These are phyloP conservation scores for Cryptococcus deneoformans DNA, from an alignment of 1,284 basidiomycete species.

Conservation along the genomic window DNA sequence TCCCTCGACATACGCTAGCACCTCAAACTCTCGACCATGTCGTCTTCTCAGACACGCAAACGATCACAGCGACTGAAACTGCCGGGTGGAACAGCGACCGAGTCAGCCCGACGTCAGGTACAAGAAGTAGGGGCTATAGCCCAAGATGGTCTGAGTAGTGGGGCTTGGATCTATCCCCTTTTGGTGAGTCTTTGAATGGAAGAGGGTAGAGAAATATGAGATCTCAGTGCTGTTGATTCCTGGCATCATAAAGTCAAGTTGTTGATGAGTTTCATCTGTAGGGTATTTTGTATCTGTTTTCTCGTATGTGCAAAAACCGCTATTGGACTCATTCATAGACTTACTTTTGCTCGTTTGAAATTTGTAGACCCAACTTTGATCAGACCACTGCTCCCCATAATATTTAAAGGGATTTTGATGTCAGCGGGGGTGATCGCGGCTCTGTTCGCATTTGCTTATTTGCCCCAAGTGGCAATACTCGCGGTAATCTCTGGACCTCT, in stretches of 20 bases:
- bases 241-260: not conserved
- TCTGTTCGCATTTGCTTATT: slow-evolving; percentile 63
- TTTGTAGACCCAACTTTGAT: slow-evolving; percentile 47
- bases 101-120: slow-evolving; percentile 36
- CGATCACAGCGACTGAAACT: slow-evolving; percentile 4
- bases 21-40: not conserved
- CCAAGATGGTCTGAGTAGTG: slow-evolving; percentile 45
- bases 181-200: slow-evolving; percentile 28
- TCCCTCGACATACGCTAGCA: not conserved
- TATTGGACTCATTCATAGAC: not conserved
- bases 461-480: slow-evolving; percentile 66
- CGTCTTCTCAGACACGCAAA: slow-evolving; percentile 13
- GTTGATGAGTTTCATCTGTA: slow-evolving; percentile 8
- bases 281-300: slow-evolving; percentile 48
- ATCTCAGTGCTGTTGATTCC: not conserved
- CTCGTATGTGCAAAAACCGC: slow-evolving; percentile 24
- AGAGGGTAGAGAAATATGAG: not conserved
- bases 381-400: slow-evolving; percentile 45
- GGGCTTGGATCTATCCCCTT: slow-evolving; percentile 51
- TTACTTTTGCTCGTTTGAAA: not conserved
- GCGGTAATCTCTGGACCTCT: slow-evolving; percentile 63
- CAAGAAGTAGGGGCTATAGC: slow-evolving; percentile 30
- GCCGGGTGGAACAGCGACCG: slow-evolving; percentile 7
- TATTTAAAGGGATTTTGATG: slow-evolving; percentile 42
- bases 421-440: slow-evolving; percentile 50